Percentiles rank a stretch among this genome's conserved stretches.
Evolutionary conservation across 2,329 filamentous ascomycete species (phyloP).

Genomic region (Trichocomaceae sp.): DNA sequence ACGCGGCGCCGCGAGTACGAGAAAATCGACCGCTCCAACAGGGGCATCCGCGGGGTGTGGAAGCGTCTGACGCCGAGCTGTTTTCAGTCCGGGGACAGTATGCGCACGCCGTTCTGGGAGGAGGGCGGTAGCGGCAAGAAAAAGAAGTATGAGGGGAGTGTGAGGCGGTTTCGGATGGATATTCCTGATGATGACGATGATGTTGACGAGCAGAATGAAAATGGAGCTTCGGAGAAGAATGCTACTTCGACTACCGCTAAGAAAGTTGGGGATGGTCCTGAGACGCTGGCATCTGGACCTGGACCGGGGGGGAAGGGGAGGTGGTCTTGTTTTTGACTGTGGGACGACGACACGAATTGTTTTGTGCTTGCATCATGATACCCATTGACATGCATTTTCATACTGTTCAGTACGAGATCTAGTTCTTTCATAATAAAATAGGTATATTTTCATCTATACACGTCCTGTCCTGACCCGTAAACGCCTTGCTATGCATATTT

Average conservation of each 20-base stretch:
- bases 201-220: background rate
- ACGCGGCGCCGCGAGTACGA: slow-evolving; percentile 43
- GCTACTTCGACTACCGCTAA: background rate
- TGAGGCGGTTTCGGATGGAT: slow-evolving; percentile 42
- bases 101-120: slow-evolving; percentile 37
- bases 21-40: slow-evolving; percentile 47
- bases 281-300: background rate
- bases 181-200: slow-evolving; percentile 29
- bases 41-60: slow-evolving; percentile 38
- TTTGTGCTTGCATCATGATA: background rate
- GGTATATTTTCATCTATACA: no score
- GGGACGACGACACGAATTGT: background rate
- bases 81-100: slow-evolving; percentile 28
- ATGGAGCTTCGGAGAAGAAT: background rate
- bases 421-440: background rate
- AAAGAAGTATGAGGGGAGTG: slow-evolving; percentile 37
- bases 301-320: slow-evolving; percentile 8
- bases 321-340: slow-evolving; percentile 12
- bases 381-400: background rate
- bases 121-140: slow-evolving; percentile 21
- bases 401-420: background rate
- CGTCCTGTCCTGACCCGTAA: no score
- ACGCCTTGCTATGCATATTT: slow-evolving; percentile 11
- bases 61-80: slow-evolving; percentile 36
- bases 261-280: no score